Conservation (phyloP, 2,329 filamentous ascomycete genomes). For the Cytospora piceae region DNA sequence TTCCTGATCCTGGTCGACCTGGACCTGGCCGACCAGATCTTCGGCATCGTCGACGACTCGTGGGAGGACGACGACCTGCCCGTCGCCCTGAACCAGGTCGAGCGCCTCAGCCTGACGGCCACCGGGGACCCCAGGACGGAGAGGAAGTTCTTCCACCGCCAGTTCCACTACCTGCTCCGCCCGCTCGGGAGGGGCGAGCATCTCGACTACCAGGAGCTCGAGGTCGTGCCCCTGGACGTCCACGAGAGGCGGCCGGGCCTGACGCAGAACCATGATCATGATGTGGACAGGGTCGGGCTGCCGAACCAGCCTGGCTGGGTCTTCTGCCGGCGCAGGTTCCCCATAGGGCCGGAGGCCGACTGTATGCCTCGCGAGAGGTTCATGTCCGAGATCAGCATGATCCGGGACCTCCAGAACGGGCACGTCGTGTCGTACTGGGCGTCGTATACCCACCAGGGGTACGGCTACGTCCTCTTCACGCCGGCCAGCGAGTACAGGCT, state of each 20-base stretch:
- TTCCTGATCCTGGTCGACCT: conserved; percentile 74
- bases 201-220: conserved; percentile 65
- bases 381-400: conserved; percentile 61
- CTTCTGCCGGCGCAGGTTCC: conserved; percentile 62
- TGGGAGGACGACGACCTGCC: conserved; percentile 80
- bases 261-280: conserved; percentile 40
- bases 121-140: conserved; percentile 66
- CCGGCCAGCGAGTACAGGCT: conserved; percentile 70
- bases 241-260: conserved; percentile 60
- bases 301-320: conserved; percentile 62
- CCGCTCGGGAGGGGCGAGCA: conserved; percentile 65
- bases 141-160: conserved; percentile 69
- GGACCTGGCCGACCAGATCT: conserved; percentile 73
- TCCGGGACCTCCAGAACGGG: conserved; percentile 64
- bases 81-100: conserved; percentile 66
- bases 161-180: conserved; percentile 72
- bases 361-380: conserved; percentile 58
- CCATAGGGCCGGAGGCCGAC: conserved; percentile 51
- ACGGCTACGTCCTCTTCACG: conserved; percentile 68
- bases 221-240: conserved; percentile 71
- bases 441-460: conserved; percentile 68
- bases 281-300: conserved; percentile 64
- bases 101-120: conserved; percentile 63
- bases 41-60: conserved; percentile 73
- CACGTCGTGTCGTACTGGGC: conserved; percentile 74